Conservation (phyloP, 352 stramenopile genomes). For the Thraustochytrium striatum region DNA sequence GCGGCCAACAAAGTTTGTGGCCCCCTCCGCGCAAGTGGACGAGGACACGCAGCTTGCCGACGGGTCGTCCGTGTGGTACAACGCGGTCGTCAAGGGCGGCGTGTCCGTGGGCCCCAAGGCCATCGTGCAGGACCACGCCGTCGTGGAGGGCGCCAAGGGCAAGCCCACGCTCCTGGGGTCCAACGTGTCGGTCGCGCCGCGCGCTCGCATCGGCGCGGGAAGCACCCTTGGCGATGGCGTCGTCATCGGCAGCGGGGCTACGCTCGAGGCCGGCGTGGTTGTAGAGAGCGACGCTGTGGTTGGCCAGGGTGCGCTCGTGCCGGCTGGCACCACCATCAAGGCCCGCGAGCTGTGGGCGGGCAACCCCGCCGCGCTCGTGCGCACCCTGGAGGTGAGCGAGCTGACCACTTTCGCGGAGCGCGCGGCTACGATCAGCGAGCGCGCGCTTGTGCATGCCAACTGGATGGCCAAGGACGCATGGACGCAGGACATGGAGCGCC, state of each 20-base stretch:
- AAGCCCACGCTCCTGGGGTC: conserved; percentile 3
- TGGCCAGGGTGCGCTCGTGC: conserved; percentile 11
- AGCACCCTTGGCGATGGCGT: conserved; percentile 2
- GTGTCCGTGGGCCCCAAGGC: background rate
- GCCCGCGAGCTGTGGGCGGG: conserved; percentile 36
- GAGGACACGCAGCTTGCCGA: background rate
- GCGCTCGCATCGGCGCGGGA: conserved; percentile 1
- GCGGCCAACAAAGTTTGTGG: background rate
- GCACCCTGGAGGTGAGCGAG: background rate
- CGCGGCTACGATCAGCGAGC: background rate
- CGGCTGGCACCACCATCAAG: background rate
- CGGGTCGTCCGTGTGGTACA: conserved; percentile 28
- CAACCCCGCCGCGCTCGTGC: background rate
- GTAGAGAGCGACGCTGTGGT: conserved; percentile 27
- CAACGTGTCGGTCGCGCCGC: background rate
- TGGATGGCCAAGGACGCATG: conserved; percentile 12
- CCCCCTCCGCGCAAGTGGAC: background rate
- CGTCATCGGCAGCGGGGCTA: conserved; percentile 17
- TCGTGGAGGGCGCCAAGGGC: background rate
- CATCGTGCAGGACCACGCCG: background rate
- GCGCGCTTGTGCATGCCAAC: background rate
- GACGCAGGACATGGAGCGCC: background rate
- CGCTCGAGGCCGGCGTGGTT: background rate
- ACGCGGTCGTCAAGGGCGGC: background rate
- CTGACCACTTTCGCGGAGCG: background rate